These are phyloP conservation scores for Vaccinium darrowii DNA, from an alignment of 148 eudicot species.

Conservation along the genomic window DNA sequence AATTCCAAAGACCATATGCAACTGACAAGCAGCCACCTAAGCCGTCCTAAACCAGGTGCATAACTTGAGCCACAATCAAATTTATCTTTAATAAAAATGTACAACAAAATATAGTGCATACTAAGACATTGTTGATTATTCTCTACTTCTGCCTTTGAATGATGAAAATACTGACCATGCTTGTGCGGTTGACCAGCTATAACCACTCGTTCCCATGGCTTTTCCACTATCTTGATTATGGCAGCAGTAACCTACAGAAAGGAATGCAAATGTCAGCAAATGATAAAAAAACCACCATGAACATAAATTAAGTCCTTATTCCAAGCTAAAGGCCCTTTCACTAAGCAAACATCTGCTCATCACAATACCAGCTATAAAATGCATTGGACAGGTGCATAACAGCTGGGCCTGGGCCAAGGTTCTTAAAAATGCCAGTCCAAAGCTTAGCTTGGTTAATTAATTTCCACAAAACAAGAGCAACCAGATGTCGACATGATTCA, in stretches of 20 bases:
- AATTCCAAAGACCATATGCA: not conserved
- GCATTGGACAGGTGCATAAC: not conserved
- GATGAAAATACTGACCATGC: constrained; percentile 62
- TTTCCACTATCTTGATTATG: constrained; percentile 73
- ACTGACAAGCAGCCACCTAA: not conserved
- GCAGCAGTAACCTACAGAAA: constrained; percentile 72
- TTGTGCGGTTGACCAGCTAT: constrained; percentile 72
- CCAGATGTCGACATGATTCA: not conserved
- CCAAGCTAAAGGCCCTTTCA: not conserved
- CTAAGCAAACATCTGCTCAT: not conserved
- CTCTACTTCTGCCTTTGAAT: not conserved
- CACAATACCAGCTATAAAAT: not conserved
- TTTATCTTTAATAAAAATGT: not conserved
- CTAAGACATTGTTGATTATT: not conserved
- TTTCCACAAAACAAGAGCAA: not conserved
- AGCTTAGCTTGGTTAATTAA: not conserved
- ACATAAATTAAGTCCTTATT: not conserved
- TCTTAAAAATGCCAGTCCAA: not conserved
- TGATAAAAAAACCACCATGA: not conserved
- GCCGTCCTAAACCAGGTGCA: not conserved
- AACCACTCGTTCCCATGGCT: constrained; percentile 84
- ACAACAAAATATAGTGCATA: not conserved
- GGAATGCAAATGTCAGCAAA: not conserved
- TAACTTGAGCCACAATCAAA: not conserved
- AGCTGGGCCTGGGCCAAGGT: not conserved